Base-by-base conservation (phyloP, 2,329 filamentous ascomycete species). In the Ceratocystis lukuohia region DNA sequence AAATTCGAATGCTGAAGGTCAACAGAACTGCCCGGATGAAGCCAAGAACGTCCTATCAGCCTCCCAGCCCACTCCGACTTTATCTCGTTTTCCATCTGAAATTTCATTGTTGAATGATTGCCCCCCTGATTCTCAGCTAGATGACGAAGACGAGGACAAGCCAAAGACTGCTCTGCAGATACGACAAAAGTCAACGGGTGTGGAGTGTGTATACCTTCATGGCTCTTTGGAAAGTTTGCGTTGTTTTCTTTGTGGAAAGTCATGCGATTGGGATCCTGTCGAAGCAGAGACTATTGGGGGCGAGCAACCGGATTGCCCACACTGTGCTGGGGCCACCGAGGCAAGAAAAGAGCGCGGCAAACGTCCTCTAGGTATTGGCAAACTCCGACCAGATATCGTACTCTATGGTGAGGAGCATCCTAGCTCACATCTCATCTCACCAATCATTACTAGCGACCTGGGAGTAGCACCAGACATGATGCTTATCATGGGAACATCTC, bases 391-490 rank as follows among this genome's bases (percentile, higher is more conserved):
- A 0, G 86, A 90, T 70, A 88, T 90, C 70, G 87, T 90, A 1
- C 77, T 90, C 0, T 90, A 89, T 71, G 87, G 87, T 25, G 87
- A 90, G 72, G 86, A 89, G 64, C 86, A 90, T 70, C 87, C 87
- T 0, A 82, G 82, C 41, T 83, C 84, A 1, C 84, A 88, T 67
- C 77, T 87, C 4, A 87, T 90, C 69, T 85, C 84, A 25, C 83
- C 84, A 1, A 82, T 90, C 12, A 80, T 88, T 15, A 85, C 86
- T 15, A 84, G 88, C 68, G 87, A 90, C 71, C 76, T 89, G 1
- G 79, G 79, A 2, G 77, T 87, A 2, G 80, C 80, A 2, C 87
- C 87, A 0, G 87, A 89, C 70, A 77, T 88, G 68, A 76, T 90
- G 22, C 77, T 90, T 5, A 86, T 90, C 65, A 78, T 90, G 57